A percentile compares a stretch with the other conserved stretches of the same genome.
phyloP scores from a whole-genome alignment of 2,329 filamentous ascomycete genomes.

The Albifimbria verrucaria region DNA sequence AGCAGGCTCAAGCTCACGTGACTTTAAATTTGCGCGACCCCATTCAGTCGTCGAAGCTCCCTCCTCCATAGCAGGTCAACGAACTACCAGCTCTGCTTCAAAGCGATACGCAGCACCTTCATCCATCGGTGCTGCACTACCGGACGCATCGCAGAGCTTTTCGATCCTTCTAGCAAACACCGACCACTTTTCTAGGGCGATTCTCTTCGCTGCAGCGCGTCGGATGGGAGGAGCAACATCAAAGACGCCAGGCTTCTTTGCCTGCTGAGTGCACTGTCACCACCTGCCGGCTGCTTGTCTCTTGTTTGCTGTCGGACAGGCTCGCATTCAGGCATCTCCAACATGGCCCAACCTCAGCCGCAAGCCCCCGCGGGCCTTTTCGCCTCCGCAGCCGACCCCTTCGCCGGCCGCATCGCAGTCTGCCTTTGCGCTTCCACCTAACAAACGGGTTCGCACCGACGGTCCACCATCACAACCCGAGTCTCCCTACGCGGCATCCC shows the following conservation, averaged over 20 bases:
- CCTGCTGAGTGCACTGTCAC: constrained; percentile 36
- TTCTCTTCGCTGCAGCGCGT: constrained; percentile 23
- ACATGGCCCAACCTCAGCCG: constrained; percentile 59
- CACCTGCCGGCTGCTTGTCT: constrained; percentile 8
- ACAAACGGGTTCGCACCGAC: constrained; percentile 61
- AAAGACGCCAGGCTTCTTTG: constrained; percentile 47
- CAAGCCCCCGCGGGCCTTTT: constrained; percentile 53
- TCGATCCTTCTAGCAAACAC: background rate
- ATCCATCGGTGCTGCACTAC: constrained; percentile 14
- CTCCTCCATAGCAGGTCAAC: constrained; percentile 22
- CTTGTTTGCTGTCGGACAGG: constrained; percentile 7
- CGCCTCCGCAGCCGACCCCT: constrained; percentile 58
- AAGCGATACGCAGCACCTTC: constrained; percentile 20
- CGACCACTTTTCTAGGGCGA: constrained; percentile 11
- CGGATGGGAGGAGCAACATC: constrained; percentile 45
- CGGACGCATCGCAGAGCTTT: constrained; percentile 4
- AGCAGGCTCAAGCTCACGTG: constrained; percentile 31
- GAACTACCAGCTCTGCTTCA: constrained; percentile 18
- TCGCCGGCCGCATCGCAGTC: constrained; percentile 57
- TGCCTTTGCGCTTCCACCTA: constrained; percentile 59
- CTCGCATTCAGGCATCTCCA: constrained; percentile 6
- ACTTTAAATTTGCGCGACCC: constrained; percentile 39
- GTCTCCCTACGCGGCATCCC: constrained; percentile 56
- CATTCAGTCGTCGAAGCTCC: constrained; percentile 26
- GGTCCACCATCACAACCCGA: constrained; percentile 65